Evolutionary conservation across 768 basidiomycete genomes (phyloP).

Genomic region (Lactifluus piperatus): DNA sequence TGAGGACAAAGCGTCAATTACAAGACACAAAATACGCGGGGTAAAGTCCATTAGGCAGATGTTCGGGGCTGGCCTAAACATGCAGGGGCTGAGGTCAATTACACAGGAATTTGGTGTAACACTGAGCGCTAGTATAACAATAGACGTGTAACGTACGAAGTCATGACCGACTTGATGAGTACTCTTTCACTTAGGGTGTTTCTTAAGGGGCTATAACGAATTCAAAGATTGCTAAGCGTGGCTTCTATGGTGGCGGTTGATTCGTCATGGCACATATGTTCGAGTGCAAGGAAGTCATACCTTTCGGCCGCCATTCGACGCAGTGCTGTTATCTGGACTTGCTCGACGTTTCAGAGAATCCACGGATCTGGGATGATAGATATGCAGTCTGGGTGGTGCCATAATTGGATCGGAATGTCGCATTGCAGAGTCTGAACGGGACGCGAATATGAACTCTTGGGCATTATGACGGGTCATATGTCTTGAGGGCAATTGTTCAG

Average conservation of each 20-base stretch:
- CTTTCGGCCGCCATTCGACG: background rate
- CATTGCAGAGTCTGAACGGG: background rate
- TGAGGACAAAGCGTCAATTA: too few relatives aligned
- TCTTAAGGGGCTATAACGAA: background rate
- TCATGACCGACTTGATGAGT: background rate
- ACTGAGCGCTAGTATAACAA: background rate
- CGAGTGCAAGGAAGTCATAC: background rate
- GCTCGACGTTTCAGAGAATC: conserved; percentile 1
- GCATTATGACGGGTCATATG: too few relatives aligned
- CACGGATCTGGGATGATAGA: background rate
- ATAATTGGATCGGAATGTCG: background rate
- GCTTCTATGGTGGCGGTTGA: background rate
- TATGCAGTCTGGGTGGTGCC: background rate
- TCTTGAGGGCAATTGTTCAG: background rate
- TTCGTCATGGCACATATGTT: background rate
- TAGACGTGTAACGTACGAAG: background rate
- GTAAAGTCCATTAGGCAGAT: background rate
- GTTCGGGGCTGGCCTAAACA: background rate
- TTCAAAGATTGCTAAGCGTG: background rate
- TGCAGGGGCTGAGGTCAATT: background rate
- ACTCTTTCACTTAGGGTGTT: background rate
- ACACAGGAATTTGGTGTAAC: background rate
- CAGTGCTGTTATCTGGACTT: background rate
- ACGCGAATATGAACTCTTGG: background rate
- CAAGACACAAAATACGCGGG: background rate